Percentiles rank a stretch among this genome's conserved stretches.
phyloP scores from a whole-genome alignment of 1,284 basidiomycete species.

The Stygiomarasmius scandens region DNA sequence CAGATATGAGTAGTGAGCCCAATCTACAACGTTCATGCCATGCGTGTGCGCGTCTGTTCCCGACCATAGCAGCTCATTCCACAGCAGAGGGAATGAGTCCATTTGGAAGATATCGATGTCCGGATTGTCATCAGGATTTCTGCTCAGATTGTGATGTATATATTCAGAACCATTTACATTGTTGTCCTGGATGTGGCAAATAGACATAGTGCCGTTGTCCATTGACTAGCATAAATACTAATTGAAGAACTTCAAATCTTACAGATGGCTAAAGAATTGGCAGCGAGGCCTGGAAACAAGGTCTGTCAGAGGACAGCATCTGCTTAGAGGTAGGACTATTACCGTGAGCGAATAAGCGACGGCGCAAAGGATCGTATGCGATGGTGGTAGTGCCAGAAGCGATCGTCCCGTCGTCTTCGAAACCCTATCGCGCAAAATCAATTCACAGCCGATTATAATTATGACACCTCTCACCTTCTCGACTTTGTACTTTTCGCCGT shows the following conservation, averaged over 20 bases:
- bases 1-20: constrained; percentile 38
- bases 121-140: constrained; percentile 45
- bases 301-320: too few species aligned
- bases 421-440: constrained; percentile 41
- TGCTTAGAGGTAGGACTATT: too few species aligned
- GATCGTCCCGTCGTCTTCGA: constrained; percentile 63
- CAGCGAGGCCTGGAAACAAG: not conserved
- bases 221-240: too few species aligned
- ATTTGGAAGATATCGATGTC: constrained; percentile 30
- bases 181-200: constrained; percentile 55
- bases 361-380: constrained; percentile 51
- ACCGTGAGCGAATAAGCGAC: constrained; percentile 62
- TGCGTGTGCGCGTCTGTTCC: constrained; percentile 73
- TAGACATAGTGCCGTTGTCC: constrained; percentile 16
- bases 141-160: constrained; percentile 69
- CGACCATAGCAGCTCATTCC: constrained; percentile 34
- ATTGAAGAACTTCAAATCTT: too few species aligned
- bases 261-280: not conserved
- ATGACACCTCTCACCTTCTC: constrained; percentile 47
- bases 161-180: constrained; percentile 62
- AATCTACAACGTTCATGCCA: constrained; percentile 52
- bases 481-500: constrained; percentile 65
- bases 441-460: constrained; percentile 3
- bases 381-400: constrained; percentile 57
- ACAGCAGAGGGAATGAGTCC: constrained; percentile 67